A percentile compares a stretch with the other conserved stretches of the same genome.
These are phyloP conservation scores for Saccharomycopsis crataegensis DNA, from an alignment of 1,139 yeast species.

Conservation along the genomic window DNA sequence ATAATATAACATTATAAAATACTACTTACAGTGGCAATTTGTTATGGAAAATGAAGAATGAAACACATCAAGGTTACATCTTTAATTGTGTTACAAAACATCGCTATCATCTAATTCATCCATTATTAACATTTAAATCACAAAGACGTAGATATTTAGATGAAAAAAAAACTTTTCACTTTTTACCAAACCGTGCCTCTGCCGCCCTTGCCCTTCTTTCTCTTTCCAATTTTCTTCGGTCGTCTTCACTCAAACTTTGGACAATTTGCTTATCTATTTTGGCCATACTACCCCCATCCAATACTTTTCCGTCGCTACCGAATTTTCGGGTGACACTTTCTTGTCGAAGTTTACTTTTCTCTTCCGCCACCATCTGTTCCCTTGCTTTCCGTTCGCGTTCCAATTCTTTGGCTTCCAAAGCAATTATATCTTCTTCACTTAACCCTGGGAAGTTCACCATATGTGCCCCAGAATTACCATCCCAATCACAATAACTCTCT, in stretches of 20 bases:
- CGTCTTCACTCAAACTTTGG: slow-evolving; percentile 51
- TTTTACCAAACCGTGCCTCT: slow-evolving; percentile 59
- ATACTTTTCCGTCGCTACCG: slow-evolving; percentile 21
- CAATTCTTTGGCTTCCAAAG: slow-evolving; percentile 27
- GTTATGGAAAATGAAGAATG: too few species aligned
- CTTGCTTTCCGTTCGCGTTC: slow-evolving; percentile 30
- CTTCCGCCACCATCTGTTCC: slow-evolving; percentile 26
- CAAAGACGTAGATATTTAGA: too few species aligned
- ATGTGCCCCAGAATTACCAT: slow-evolving; percentile 34
- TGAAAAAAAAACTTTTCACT: too few species aligned
- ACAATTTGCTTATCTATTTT: slow-evolving; percentile 21
- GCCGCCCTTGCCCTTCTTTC: slow-evolving; percentile 97
- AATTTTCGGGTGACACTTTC: slow-evolving; percentile 27
- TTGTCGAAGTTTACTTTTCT: slow-evolving; percentile 18
- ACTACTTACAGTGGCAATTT: too few species aligned
- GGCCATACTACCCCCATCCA: slow-evolving; percentile 22
- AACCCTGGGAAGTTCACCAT: slow-evolving; percentile 40
- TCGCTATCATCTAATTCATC: too few species aligned
- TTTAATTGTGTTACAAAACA: too few species aligned
- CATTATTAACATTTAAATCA: too few species aligned
- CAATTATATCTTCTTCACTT: slow-evolving; percentile 55
- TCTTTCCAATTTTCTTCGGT: slow-evolving; percentile 70
- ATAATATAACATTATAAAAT: too few species aligned
- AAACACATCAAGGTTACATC: too few species aligned
- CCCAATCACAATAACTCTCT: slow-evolving; percentile 66